Percentiles rank a stretch among this genome's conserved stretches.
These are phyloP conservation scores for Diaporthe citriasiana DNA, from an alignment of 2,329 filamentous ascomycete species.

Conservation along the genomic window DNA sequence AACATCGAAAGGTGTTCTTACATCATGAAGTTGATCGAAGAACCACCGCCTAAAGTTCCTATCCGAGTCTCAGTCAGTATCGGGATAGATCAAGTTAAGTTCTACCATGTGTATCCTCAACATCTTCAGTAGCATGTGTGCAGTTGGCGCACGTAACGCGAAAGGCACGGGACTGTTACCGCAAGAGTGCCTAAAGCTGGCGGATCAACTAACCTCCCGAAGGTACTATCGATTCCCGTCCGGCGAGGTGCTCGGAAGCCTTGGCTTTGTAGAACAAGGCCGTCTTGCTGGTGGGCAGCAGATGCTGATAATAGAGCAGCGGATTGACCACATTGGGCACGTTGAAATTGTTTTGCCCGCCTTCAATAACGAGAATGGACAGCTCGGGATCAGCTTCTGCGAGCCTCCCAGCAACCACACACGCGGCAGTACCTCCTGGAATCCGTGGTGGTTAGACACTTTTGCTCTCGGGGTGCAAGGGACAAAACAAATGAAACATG, in stretches of 20 bases:
- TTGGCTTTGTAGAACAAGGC: constrained; percentile 64
- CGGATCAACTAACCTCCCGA: constrained; percentile 50
- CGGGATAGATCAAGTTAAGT: too few relatives aligned
- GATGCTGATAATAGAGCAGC: constrained; percentile 61
- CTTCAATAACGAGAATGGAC: constrained; percentile 67
- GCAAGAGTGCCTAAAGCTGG: too few relatives aligned
- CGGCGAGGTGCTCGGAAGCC: constrained; percentile 59
- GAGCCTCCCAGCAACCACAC: constrained; percentile 64
- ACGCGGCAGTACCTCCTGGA: constrained; percentile 62
- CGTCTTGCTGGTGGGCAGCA: constrained; percentile 60
- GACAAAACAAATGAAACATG: neutral
- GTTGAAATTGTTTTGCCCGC: constrained; percentile 66
- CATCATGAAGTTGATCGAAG: constrained; percentile 61
- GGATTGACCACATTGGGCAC: constrained; percentile 65
- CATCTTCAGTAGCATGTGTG: neutral
- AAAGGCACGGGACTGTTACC: too few relatives aligned
- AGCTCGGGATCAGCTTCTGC: constrained; percentile 64
- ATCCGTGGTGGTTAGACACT: constrained; percentile 6
- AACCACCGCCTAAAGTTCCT: constrained; percentile 65
- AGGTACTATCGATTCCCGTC: constrained; percentile 57
- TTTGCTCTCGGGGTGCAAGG: neutral
- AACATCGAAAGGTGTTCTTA: constrained; percentile 40
- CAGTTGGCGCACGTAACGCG: neutral
- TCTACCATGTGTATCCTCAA: neutral
- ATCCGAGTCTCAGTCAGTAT: neutral